These are phyloP conservation scores for Fusarium tanahbumbuense DNA, from an alignment of 2,329 filamentous ascomycete species.

Conservation along the genomic window DNA sequence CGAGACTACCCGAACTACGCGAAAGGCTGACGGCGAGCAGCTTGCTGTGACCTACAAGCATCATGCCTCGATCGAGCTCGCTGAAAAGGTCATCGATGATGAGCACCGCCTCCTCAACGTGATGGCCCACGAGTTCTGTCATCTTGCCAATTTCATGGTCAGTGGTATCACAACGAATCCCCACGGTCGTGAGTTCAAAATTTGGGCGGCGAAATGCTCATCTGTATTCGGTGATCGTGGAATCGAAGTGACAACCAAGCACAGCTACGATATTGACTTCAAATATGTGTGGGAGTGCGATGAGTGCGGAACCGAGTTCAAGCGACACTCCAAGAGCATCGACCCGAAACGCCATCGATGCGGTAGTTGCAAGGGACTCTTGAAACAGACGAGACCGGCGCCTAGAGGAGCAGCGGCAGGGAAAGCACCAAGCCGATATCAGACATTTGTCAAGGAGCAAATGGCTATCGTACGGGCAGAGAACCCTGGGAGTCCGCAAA, in stretches of 20 bases:
- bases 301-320: slow-evolving; percentile 77
- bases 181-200: slow-evolving; percentile 86
- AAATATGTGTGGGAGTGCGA: slow-evolving; percentile 89
- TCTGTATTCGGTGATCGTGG: slow-evolving; percentile 68
- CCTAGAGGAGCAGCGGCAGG: slow-evolving; percentile 56
- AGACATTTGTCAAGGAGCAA: slow-evolving; percentile 72
- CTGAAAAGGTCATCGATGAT: slow-evolving; percentile 86
- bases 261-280: slow-evolving; percentile 89
- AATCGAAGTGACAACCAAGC: slow-evolving; percentile 87
- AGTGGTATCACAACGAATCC: slow-evolving; percentile 78
- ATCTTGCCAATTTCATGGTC: slow-evolving; percentile 92
- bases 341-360: slow-evolving; percentile 78
- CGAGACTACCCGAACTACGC: slow-evolving; percentile 61
- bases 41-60: slow-evolving; percentile 55
- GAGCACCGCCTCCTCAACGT: slow-evolving; percentile 85
- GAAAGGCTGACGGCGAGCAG: slow-evolving; percentile 41
- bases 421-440: slow-evolving; percentile 56
- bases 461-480: slow-evolving; percentile 70
- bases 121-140: slow-evolving; percentile 96
- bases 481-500: slow-evolving; percentile 69
- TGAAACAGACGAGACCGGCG: slow-evolving; percentile 83
- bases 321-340: slow-evolving; percentile 88
- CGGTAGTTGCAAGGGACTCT: slow-evolving; percentile 75
- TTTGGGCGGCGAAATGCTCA: slow-evolving; percentile 71
- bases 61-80: slow-evolving; percentile 87